Evolutionary conservation across 108 stramenopile species (phyloP).

Genomic region (Pinguiococcus pyrenoidosus): DNA sequence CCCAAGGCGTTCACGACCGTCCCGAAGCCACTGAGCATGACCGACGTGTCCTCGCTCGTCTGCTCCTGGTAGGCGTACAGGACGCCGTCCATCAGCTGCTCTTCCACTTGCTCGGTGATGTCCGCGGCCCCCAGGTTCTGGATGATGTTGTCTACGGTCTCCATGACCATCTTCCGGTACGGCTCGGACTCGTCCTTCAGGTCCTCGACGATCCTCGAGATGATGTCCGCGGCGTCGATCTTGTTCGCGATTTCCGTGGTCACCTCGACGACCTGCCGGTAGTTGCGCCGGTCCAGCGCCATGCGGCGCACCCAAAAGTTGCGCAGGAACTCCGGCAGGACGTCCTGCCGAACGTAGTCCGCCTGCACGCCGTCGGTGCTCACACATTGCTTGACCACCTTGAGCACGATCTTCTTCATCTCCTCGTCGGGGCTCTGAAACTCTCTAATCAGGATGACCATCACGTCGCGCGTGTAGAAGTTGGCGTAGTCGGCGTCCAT

Average conservation of each 20-base stretch:
- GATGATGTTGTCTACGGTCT: constrained; percentile 77
- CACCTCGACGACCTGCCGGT: constrained; percentile 84
- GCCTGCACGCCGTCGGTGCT: constrained; percentile 93
- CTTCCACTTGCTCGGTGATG: constrained; percentile 87
- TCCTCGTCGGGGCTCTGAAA: constrained; percentile 50
- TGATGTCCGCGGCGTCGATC: constrained; percentile 86
- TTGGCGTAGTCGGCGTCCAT: constrained; percentile 98
- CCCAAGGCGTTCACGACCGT: constrained; percentile 91
- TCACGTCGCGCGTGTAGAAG: constrained; percentile 92
- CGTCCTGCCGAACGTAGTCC: constrained; percentile 85
- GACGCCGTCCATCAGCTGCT: constrained; percentile 92
- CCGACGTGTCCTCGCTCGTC: constrained; percentile 50
- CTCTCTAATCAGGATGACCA: constrained; percentile 92
- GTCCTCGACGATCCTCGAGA: constrained; percentile 89
- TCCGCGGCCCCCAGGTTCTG: constrained; percentile 84
- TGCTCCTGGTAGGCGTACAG: constrained; percentile 98
- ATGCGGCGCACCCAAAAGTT: constrained; percentile 98
- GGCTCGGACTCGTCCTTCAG: constrained; percentile 98
- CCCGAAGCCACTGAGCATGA: constrained; percentile 94
- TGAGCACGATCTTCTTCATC: constrained; percentile 95
- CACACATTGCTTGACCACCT: constrained; percentile 97
- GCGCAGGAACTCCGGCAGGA: constrained; percentile 89
- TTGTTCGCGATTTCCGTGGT: constrained; percentile 96
- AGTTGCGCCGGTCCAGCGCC: constrained; percentile 91
- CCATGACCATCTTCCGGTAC: constrained; percentile 98